These are phyloP conservation scores for Malus domestica DNA, from an alignment of 306 rosid species.

Conservation along the genomic window ASM211411v1 NC_041804.1:36862501-36863000, in stretches of 20 bases:
- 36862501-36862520: constrained; percentile 81
- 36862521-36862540: constrained; percentile 54
- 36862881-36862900: not conserved
- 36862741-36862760: constrained; percentile 22
- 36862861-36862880: not conserved
- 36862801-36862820: not conserved
- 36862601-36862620: constrained; percentile 7
- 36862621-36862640: constrained; percentile 55
- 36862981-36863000: not conserved
- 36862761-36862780: constrained; percentile 14
- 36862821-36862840: not conserved
- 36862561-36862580: constrained; percentile 12
- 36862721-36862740: constrained; percentile 94
- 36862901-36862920: not conserved
- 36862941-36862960: no score
- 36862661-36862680: constrained; percentile 66
- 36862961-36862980: not conserved
- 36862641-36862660: constrained; percentile 68
- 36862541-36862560: constrained; percentile 75
- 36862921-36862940: not conserved
- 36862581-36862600: not conserved
- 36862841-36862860: not conserved
- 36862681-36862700: constrained; percentile 67
- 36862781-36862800: not conserved
- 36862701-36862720: constrained; percentile 87